These are phyloP conservation scores for Metschnikowia hibisci DNA, from an alignment of 805 yeast genomes.

Conservation along the genomic window DNA sequence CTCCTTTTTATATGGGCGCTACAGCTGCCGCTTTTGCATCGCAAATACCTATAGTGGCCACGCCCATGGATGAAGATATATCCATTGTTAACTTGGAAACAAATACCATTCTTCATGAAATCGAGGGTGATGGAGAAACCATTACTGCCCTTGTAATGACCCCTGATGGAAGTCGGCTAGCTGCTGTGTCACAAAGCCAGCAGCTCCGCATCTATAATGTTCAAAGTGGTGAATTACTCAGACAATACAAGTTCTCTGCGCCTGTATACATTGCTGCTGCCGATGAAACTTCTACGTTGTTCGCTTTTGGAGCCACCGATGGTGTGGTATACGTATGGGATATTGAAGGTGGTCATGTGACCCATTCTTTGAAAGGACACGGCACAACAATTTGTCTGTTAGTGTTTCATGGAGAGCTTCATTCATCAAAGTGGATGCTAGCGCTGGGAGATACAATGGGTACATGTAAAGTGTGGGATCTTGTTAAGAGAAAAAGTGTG, in stretches of 20 bases:
- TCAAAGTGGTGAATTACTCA: conserved; percentile 37
- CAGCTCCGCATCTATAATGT: conserved; percentile 65
- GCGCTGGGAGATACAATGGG: conserved; percentile 69
- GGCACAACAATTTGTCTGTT: conserved; percentile 82
- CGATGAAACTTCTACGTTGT: conserved; percentile 77
- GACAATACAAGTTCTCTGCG: conserved; percentile 60
- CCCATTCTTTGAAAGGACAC: conserved; percentile 91
- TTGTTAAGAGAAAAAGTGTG: conserved; percentile 70
- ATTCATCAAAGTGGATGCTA: conserved; percentile 67
- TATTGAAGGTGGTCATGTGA: conserved; percentile 77
- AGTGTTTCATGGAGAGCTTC: conserved; percentile 66
- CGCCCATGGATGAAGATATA: conserved; percentile 76
- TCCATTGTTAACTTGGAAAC: conserved; percentile 61
- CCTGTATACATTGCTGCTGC: conserved; percentile 77
- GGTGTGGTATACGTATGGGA: conserved; percentile 92
- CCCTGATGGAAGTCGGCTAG: conserved; percentile 68
- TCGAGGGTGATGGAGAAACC: conserved; percentile 82
- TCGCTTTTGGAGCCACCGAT: conserved; percentile 94
- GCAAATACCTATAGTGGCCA: conserved; percentile 64
- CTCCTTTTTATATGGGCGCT: conserved; percentile 87
- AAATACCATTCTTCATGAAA: conserved; percentile 51
- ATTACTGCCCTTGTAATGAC: conserved; percentile 73
- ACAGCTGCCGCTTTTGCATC: conserved; percentile 65
- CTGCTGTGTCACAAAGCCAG: conserved; percentile 78
- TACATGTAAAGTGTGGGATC: conserved; percentile 52